phyloP scores from a whole-genome alignment of 805 yeast species.

The Zygoascus ofunaensis region DNA sequence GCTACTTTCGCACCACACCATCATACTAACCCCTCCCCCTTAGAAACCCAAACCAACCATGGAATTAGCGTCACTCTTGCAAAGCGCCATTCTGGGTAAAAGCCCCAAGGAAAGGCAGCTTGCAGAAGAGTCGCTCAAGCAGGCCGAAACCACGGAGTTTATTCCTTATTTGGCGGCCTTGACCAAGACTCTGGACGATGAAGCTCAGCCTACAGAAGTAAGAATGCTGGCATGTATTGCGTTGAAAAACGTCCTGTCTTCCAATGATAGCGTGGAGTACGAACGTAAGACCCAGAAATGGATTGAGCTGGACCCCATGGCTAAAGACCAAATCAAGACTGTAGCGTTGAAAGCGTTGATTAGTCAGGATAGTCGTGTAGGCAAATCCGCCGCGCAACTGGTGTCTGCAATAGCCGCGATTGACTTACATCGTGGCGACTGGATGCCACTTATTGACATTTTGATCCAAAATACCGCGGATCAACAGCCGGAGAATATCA shows the following conservation, averaged over 20 bases:
- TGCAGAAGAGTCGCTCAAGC: constrained; percentile 70
- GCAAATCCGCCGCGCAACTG: constrained; percentile 82
- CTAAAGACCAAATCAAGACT: constrained; percentile 57
- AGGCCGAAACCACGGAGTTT: constrained; percentile 67
- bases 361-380: constrained; percentile 65
- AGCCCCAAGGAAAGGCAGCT: constrained; percentile 58
- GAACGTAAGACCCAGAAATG: constrained; percentile 62
- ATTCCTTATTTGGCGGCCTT: constrained; percentile 59
- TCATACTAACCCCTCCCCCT: background rate
- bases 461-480: constrained; percentile 81
- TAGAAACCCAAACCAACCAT: background rate
- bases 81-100: constrained; percentile 31
- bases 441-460: constrained; percentile 78
- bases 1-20: too few species aligned
- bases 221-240: constrained; percentile 86
- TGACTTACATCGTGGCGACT: constrained; percentile 77
- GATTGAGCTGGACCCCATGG: constrained; percentile 48
- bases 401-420: constrained; percentile 96
- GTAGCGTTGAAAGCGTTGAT: constrained; percentile 52
- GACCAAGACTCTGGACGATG: constrained; percentile 62
- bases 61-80: constrained; percentile 2
- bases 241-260: constrained; percentile 76
- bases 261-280: constrained; percentile 62
- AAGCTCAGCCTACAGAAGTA: constrained; percentile 59
- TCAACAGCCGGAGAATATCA: constrained; percentile 67